Evolutionary conservation across 2,329 filamentous ascomycete genomes (phyloP).

Genomic region (Nothophoma quercina): DNA sequence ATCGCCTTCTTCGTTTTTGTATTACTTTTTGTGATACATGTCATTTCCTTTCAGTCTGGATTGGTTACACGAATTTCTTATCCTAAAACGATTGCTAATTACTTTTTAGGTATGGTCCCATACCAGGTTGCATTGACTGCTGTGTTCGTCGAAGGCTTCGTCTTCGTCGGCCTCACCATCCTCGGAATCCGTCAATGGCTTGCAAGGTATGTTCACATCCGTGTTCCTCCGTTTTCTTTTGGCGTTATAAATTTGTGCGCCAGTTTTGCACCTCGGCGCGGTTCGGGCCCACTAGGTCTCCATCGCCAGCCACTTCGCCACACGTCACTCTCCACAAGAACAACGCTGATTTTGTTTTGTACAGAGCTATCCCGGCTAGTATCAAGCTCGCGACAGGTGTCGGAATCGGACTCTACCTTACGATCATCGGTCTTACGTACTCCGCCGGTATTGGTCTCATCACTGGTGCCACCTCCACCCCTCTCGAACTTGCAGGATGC

Average conservation of each 20-base stretch:
- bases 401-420: conserved; percentile 84
- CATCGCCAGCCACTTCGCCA: conserved; percentile 15
- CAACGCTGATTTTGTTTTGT: conserved; percentile 52
- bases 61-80: conserved; percentile 5
- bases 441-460: conserved; percentile 82
- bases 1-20: conserved; percentile 27
- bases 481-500: conserved; percentile 79
- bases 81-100: conserved; percentile 27
- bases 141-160: conserved; percentile 86
- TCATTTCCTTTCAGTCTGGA: conserved; percentile 11
- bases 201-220: conserved; percentile 30
- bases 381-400: conserved; percentile 89
- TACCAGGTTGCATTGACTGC: conserved; percentile 81
- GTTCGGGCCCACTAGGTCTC: conserved; percentile 17
- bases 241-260: conserved; percentile 18
- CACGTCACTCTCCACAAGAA: conserved; percentile 61
- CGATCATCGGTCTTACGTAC: conserved; percentile 78
- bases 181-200: conserved; percentile 78
- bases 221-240: conserved; percentile 12
- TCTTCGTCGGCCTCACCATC: conserved; percentile 80
- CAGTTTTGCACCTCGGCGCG: conserved; percentile 16
- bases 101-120: conserved; percentile 62
- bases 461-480: conserved; percentile 71
- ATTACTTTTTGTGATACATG: conserved; percentile 21
- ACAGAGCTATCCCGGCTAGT: conserved; percentile 76